Evolutionary conservation across 2,329 filamentous ascomycete genomes (phyloP), one percentile per base, ranked within the genome.

Genomic region (Akanthomyces dipterigenus): DNA sequence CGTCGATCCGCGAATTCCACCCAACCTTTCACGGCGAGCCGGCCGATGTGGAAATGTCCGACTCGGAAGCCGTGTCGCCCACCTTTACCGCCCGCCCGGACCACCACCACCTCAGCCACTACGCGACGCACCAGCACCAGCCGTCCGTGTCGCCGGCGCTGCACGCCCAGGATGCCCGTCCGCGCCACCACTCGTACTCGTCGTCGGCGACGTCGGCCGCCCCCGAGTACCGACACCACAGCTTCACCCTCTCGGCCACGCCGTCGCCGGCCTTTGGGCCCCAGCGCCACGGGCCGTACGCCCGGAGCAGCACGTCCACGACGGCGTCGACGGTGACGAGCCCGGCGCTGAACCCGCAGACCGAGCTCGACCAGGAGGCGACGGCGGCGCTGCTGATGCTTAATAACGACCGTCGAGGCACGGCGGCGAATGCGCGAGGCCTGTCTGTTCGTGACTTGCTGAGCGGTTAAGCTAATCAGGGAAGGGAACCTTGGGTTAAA

Each of bases 321-420:
- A 75, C 76, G 55, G 80, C 75, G 2, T 88, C 81, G 54, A 76
- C 82, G 1, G 70, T 86, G 63, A 85, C 86, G 6, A 87, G 84
- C 64, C 85, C 84, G 1, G 80, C 80, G 8, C 71, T 87, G 49
- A 70, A 75, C 22, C 83, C 85, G 0, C 81, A 84, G 68, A 76
- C 77, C 40, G 83, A 87, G 55, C 69, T 84, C 5, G 86, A 89
- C 64, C 88, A 92, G 63, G 91, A 95, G 72, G 93, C 91, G 1
- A 95, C 91, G 8, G 88, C 91, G 14, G 93, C 92, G 3, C 73
- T 96, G 67, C 75, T 96, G 71, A 96, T 96, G 92, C 78, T 97
- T 63, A 96, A 93, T 66, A 86, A 81, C 59, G 91, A 95, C 71
- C 83, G 90, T 45, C 81, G 90, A 40, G 80, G 79, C 42, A 77